These are phyloP conservation scores for Fomitopsis serialis DNA, from an alignment of 768 basidiomycete species.

Conservation along the genomic window DNA sequence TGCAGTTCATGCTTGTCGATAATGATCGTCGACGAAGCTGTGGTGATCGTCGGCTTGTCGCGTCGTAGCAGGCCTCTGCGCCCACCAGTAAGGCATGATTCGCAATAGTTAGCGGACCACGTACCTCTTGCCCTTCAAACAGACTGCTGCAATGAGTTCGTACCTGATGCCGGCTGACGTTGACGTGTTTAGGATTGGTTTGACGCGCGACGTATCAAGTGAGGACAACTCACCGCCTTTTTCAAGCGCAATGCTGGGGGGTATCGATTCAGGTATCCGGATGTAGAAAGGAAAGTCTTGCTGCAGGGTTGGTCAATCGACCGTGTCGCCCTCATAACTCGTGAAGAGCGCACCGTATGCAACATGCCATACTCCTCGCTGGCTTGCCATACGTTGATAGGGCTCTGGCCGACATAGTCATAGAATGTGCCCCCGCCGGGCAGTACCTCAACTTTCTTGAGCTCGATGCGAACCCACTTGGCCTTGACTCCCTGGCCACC, in stretches of 20 bases:
- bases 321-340: neutral
- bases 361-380: conserved; percentile 68
- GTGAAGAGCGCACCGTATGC: conserved; percentile 47
- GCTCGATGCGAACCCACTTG: conserved; percentile 88
- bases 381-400: conserved; percentile 79
- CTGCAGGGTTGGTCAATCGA: conserved; percentile 30
- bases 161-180: conserved; percentile 75
- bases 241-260: conserved; percentile 78
- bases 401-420: conserved; percentile 78
- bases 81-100: conserved; percentile 2
- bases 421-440: conserved; percentile 73
- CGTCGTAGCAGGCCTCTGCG: conserved; percentile 76
- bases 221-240: conserved; percentile 48
- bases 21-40: conserved; percentile 65
- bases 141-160: conserved; percentile 84
- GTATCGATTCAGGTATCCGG: conserved; percentile 88
- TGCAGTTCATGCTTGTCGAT: conserved; percentile 95
- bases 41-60: conserved; percentile 63
- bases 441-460: conserved; percentile 84
- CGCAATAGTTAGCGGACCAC: conserved; percentile 15
- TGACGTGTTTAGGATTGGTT: too few relatives aligned
- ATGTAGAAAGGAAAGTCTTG: conserved; percentile 89
- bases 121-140: conserved; percentile 81
- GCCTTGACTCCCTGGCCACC: conserved; percentile 76
- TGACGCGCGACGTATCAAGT: neutral